Base-by-base conservation (phyloP, 306 rosid genomes). In the Cicer chorassanicum region DNA sequence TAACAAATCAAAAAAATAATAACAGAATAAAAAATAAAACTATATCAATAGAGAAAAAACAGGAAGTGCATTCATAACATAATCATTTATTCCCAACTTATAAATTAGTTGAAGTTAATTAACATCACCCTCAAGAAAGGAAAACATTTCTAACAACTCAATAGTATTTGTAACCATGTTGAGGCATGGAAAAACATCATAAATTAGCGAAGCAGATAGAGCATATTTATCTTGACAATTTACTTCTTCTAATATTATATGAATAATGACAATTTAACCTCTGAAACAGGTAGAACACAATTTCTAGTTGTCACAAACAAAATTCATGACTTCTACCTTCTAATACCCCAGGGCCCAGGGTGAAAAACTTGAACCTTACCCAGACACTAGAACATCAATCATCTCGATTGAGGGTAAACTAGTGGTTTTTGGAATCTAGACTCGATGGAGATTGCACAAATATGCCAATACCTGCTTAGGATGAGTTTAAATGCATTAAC, bases 111-210 rank as follows among this genome's bases (percentile, higher is more conserved):
- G 9, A 24, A 19, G 73, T 76, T 72, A n/a, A 72, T 72, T 65
- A 38, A 10, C 11, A 24, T 19, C 13, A 12, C 1, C 62, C 16
- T 8, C 50, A 15, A 8, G 44, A 56, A 68, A 68, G 15, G 24
- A 68, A 13, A 16, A 21, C 5, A 34, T 68, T 46, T 75, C 65
- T 49, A 55, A 39, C 48, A 66, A 43, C 74, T 15, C n/a, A 1
- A 9, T 1, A 24, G 40, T 24, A 65, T 68, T 21, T 66, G 11
- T 15, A 55, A 24, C 34, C 46, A 46, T 59, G 69, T 59, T 59
- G 64, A 78, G 36, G 64, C 54, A 14, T 46, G 11, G 10, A 48
- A 46, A 45, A 73, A 29, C 34, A 72, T 36, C 11, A 73, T 45
- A 60, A 14, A 8, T 29, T 21, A 24, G 57, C 48, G 19, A 48